Evolutionary conservation across 2,329 filamentous ascomycete species (phyloP).

Genomic region (Fusarium sp.): DNA sequence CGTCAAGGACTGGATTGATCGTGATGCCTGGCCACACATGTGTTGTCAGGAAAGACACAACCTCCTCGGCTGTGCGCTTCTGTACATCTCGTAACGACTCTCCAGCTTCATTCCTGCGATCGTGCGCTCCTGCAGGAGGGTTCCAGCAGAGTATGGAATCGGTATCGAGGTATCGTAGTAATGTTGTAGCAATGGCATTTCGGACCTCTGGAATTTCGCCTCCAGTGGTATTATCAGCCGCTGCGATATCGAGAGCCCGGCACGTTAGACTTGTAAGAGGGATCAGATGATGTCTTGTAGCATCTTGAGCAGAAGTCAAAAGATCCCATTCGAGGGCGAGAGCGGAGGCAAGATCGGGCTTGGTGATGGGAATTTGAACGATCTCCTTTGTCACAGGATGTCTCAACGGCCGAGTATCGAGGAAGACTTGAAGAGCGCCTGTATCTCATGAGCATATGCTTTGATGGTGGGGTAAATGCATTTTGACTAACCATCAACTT

Average conservation of each 20-base stretch:
- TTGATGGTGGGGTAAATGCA: not conserved
- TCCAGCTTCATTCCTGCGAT: conserved; percentile 56
- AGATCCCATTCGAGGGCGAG: conserved; percentile 95
- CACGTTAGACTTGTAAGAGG: conserved; percentile 87
- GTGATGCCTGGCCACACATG: conserved; percentile 85
- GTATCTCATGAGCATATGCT: conserved; percentile 12
- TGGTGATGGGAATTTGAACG: conserved; percentile 76
- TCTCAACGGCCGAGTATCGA: conserved; percentile 83
- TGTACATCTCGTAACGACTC: conserved; percentile 78
- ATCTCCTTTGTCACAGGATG: conserved; percentile 77
- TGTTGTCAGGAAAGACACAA: conserved; percentile 75
- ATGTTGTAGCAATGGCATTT: conserved; percentile 68
- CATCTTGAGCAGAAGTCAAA: conserved; percentile 82
- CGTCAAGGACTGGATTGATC: conserved; percentile 82
- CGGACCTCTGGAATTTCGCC: conserved; percentile 63
- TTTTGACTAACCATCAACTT: conserved; percentile 65
- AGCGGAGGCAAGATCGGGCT: conserved; percentile 82
- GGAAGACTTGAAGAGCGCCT: conserved; percentile 68
- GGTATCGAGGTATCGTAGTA: conserved; percentile 89
- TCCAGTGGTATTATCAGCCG: conserved; percentile 63
- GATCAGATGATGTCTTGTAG: conserved; percentile 85
- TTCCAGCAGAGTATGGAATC: conserved; percentile 94
- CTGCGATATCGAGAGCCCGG: conserved; percentile 81
- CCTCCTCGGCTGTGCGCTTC: conserved; percentile 71
- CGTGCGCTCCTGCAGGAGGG: conserved; percentile 60